phyloP scores from a whole-genome alignment of 805 yeast genomes.

The Starmerella powellii region DNA sequence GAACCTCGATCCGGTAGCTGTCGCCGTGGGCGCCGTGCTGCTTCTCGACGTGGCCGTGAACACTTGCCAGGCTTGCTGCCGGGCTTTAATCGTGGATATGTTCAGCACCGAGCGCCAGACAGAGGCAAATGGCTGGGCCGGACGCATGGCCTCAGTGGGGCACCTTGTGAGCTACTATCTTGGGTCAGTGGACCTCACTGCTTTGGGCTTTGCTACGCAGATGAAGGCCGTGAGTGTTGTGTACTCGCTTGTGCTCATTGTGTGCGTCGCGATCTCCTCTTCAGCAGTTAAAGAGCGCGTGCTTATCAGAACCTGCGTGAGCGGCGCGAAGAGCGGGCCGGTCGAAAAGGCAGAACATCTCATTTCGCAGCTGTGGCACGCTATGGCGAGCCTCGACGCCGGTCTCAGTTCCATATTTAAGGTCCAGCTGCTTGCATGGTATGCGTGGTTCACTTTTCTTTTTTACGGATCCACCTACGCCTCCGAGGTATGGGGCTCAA shows the following conservation, averaged over 20 bases:
- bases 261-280: constrained; percentile 34
- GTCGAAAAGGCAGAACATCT: neutral
- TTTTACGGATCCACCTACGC: constrained; percentile 57
- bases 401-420: constrained; percentile 41
- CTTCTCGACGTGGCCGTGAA: constrained; percentile 49
- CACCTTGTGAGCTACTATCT: constrained; percentile 46
- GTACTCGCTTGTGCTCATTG: constrained; percentile 34
- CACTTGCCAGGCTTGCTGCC: constrained; percentile 46
- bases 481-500: constrained; percentile 42
- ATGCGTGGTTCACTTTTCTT: constrained; percentile 54
- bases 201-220: constrained; percentile 39
- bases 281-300: constrained; percentile 38
- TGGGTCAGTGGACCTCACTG: constrained; percentile 38
- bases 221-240: constrained; percentile 39
- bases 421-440: constrained; percentile 56
- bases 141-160: constrained; percentile 48
- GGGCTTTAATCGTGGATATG: constrained; percentile 52
- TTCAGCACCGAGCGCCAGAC: constrained; percentile 47
- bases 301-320: constrained; percentile 33
- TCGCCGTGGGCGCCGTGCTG: constrained; percentile 34
- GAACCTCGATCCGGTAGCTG: constrained; percentile 27
- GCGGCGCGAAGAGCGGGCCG: constrained; percentile 15
- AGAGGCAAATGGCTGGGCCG: constrained; percentile 54
- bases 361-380: constrained; percentile 7
- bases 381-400: constrained; percentile 33